These are phyloP conservation scores for Hippophae gyantsensis DNA, from an alignment of 306 rosid genomes.

Conservation along the genomic window DNA sequence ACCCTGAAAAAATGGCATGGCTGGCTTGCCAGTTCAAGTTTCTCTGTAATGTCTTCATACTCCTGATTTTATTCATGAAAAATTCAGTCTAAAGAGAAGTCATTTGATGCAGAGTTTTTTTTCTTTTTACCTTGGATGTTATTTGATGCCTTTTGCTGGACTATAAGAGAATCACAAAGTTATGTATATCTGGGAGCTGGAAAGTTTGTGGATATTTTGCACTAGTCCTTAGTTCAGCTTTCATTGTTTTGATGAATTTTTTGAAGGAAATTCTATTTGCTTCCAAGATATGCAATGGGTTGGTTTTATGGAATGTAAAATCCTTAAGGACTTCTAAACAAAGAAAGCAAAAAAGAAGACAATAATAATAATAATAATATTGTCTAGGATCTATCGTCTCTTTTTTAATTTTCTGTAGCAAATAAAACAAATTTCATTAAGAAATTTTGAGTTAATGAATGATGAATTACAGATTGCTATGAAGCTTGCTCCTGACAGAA, in stretches of 20 bases:
- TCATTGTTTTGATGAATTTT: not conserved
- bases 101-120: not conserved
- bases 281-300: not conserved
- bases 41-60: slow-evolving; percentile 57
- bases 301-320: too few relatives aligned
- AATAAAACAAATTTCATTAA: not conserved
- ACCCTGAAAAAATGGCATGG: slow-evolving; percentile 96
- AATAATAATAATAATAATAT: too few relatives aligned
- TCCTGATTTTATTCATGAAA: slow-evolving; percentile 15
- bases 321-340: too few relatives aligned
- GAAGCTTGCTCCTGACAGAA: slow-evolving; percentile 98
- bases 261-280: not conserved
- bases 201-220: too few relatives aligned
- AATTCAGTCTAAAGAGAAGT: slow-evolving; percentile 8
- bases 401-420: not conserved
- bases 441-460: slow-evolving; percentile 10
- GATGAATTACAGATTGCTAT: slow-evolving; percentile 59
- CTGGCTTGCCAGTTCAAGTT: slow-evolving; percentile 93
- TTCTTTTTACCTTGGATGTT: not conserved
- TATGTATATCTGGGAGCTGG: not conserved
- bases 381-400: not conserved
- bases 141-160: not conserved
- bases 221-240: not conserved
- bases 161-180: not conserved
- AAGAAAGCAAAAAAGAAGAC: too few relatives aligned